These are phyloP conservation scores for Eragrostis nindensis DNA, from an alignment of 176 grass and related monocot genomes.

Conservation along the genomic window DNA sequence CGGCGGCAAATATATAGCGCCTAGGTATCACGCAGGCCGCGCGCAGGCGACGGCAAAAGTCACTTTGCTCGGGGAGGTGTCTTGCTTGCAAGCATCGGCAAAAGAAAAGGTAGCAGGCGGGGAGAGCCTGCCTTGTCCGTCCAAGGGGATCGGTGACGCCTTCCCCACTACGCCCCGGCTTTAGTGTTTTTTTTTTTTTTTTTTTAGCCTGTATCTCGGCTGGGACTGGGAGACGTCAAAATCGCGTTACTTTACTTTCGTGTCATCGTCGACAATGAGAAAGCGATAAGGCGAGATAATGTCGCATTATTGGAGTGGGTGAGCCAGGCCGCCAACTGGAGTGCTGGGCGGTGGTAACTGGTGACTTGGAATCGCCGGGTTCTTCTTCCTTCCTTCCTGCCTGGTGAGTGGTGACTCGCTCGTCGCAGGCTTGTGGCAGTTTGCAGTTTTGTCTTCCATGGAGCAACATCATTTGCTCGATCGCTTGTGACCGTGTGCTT, in stretches of 20 bases:
- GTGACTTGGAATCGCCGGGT: neutral
- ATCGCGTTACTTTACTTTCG: neutral
- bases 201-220: neutral
- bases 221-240: neutral
- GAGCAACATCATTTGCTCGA: neutral
- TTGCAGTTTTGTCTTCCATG: neutral
- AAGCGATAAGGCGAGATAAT: neutral
- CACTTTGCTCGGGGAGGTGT: neutral
- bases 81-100: constrained; percentile 14
- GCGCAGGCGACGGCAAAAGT: neutral
- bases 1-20: neutral
- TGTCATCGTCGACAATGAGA: neutral
- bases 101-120: neutral
- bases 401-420: neutral
- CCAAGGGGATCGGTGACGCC: neutral
- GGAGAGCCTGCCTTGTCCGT: neutral
- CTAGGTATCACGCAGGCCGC: neutral
- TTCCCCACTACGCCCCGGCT: no score
- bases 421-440: neutral
- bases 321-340: neutral
- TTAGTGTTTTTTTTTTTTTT: no score
- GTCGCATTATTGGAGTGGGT: neutral
- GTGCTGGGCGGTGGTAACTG: neutral
- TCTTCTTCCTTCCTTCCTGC: neutral
- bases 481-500: neutral